Evolutionary conservation across 768 basidiomycete genomes (phyloP).

Genomic region (Neoboletus brunneissimus): DNA sequence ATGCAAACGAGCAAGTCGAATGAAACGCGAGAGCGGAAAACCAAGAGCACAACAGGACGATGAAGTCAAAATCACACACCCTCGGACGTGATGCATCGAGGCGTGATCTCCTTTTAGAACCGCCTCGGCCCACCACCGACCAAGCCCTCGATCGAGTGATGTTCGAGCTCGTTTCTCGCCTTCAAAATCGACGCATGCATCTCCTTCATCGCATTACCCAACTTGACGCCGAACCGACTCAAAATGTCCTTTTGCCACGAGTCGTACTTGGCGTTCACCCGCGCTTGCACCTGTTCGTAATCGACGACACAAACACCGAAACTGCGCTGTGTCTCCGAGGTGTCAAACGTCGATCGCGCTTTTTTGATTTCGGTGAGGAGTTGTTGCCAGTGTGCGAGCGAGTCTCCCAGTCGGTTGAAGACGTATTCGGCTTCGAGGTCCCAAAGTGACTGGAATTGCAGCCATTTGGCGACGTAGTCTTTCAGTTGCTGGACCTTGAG

Average conservation of each 20-base stretch:
- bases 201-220: constrained; percentile 96
- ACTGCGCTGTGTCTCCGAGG: constrained; percentile 85
- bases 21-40: not conserved
- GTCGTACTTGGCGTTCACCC: constrained; percentile 98
- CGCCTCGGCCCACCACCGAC: constrained; percentile 54
- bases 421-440: constrained; percentile 97
- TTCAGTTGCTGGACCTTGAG: constrained; percentile 81
- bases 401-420: constrained; percentile 92
- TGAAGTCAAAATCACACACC: not conserved
- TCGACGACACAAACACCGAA: constrained; percentile 95
- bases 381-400: constrained; percentile 91
- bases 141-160: constrained; percentile 92
- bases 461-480: constrained; percentile 95
- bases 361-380: constrained; percentile 96
- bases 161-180: constrained; percentile 92
- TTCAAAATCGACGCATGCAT: constrained; percentile 92
- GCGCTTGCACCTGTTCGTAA: constrained; percentile 96
- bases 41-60: not conserved
- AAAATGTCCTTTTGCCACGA: constrained; percentile 96
- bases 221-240: constrained; percentile 86
- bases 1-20: not conserved
- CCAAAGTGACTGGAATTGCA: constrained; percentile 99
- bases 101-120: constrained; percentile 37
- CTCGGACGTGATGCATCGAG: not conserved
- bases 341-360: constrained; percentile 94